A percentile compares a stretch with the other conserved stretches of the same genome.
Conservation (phyloP, 108 stramenopile species). For the Chaetoceros tenuissimus region DNA sequence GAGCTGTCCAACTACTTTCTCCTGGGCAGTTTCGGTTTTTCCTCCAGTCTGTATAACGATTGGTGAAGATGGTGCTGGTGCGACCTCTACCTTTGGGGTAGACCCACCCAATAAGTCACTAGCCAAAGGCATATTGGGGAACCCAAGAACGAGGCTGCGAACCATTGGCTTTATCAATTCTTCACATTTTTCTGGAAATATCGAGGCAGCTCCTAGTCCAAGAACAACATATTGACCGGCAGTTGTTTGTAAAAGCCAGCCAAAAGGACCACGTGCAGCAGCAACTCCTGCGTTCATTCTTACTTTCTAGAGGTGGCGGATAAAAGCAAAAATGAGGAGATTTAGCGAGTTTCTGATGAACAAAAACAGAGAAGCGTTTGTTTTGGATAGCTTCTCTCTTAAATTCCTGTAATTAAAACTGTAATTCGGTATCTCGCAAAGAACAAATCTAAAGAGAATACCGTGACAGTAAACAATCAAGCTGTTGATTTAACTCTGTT, state of each 20-base stretch:
- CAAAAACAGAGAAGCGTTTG: too few species aligned
- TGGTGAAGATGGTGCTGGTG: neutral
- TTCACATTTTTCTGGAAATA: slow-evolving; percentile 28
- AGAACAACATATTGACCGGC: slow-evolving; percentile 56
- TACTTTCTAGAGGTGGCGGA: too few species aligned
- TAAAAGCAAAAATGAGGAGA: too few species aligned
- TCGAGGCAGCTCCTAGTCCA: slow-evolving; percentile 28
- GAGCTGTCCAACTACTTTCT: neutral
- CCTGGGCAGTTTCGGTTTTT: slow-evolving; percentile 1
- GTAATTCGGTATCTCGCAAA: too few species aligned
- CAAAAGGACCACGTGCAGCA: slow-evolving; percentile 23
- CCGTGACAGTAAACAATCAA: too few species aligned
- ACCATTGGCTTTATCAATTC: slow-evolving; percentile 4
- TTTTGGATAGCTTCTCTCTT: too few species aligned
- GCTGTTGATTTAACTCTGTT: too few species aligned
- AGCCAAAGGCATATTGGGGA: slow-evolving; percentile 15
- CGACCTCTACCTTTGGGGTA: too few species aligned
- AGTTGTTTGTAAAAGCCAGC: slow-evolving; percentile 19
- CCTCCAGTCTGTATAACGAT: slow-evolving; percentile 11
- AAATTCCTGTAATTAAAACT: too few species aligned
- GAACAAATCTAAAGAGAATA: too few species aligned
- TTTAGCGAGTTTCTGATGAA: too few species aligned
- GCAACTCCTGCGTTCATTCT: neutral
- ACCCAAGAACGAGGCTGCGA: neutral
- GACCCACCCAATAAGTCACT: neutral